Base-by-base conservation (phyloP, 2,329 filamentous ascomycete genomes). In the Chrysosporium keratinophilum region DNA sequence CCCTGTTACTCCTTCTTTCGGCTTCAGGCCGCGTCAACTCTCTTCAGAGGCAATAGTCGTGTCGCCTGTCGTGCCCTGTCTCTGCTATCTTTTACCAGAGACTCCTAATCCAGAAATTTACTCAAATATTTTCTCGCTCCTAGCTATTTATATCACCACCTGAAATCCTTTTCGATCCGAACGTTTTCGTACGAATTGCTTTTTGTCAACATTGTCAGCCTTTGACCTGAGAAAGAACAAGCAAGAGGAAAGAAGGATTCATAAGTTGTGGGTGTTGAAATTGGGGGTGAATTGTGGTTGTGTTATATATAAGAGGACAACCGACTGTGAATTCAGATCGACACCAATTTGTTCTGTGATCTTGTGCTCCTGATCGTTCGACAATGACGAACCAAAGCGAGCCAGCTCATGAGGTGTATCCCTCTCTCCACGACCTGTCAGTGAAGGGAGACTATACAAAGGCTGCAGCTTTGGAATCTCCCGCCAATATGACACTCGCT, bases 1-100 rank as follows among this genome's bases (percentile, higher is more conserved):
- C 62, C 60, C 62, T 51, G 73, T 71, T 70, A 71, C 67, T 82
- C 78, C 60, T 56, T 34, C 81, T 79, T 61, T 78, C 70, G 56
- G 73, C 66, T 33, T 71, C 72, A 43, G 73, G 75, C 40, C 73
- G 71, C 50, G 74, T 52, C 46, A 56, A 54, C 50, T 59, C 58
- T 14, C 58, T 59, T 33, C 58, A 59, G 51, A 55, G 58, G 52
- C 52, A 56, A 49, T 59, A 57, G 56, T 49, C 43, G 44, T 28
- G 33, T 20, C 17, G 31, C 28, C 43, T 20, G 47, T 33, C 12
- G 7, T 11, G 14, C 33, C 17, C 46, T 5, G 35, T 41, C 9
- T 39, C n/a, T 39, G 23, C 31, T 15, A 23, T 12, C 35, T 37
- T 37, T 17, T 3, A 3, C 31, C 23, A 50, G 20, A 41, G 35